Percentiles rank a stretch among this genome's conserved stretches.
Evolutionary conservation across 2,329 filamentous ascomycete species (phyloP).

Genomic region (Phoma sp.): DNA sequence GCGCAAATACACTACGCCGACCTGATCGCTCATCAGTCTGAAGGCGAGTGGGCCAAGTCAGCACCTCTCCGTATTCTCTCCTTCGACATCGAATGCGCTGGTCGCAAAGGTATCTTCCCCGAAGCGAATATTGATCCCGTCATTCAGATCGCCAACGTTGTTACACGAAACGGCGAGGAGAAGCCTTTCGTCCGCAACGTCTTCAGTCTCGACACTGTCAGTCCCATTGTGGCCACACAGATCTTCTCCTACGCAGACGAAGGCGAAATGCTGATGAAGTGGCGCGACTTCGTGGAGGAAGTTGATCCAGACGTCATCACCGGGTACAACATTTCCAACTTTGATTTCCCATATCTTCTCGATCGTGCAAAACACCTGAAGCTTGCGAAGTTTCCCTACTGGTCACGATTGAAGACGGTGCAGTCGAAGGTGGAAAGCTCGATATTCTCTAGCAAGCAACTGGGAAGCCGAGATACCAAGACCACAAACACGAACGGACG

Average conservation of each 20-base stretch:
- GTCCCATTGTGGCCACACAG: constrained; percentile 92
- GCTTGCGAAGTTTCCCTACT: constrained; percentile 79
- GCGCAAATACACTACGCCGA: constrained; percentile 82
- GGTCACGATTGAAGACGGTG: constrained; percentile 77
- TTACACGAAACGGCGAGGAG: constrained; percentile 91
- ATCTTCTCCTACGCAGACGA: constrained; percentile 84
- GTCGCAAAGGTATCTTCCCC: constrained; percentile 95
- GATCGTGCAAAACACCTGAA: constrained; percentile 87
- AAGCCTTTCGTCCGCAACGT: constrained; percentile 97
- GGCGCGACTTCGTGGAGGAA: constrained; percentile 87
- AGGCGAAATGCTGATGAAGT: constrained; percentile 87
- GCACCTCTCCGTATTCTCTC: constrained; percentile 90
- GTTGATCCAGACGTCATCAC: constrained; percentile 98
- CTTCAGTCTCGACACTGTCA: constrained; percentile 92
- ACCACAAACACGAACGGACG: constrained; percentile 93
- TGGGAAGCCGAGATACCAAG: constrained; percentile 95
- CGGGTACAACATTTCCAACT: constrained; percentile 98
- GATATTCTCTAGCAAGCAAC: constrained; percentile 96
- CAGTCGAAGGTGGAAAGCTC: constrained; percentile 76
- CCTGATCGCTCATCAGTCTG: constrained; percentile 83
- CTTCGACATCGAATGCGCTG: constrained; percentile 98
- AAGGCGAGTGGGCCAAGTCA: constrained; percentile 98
- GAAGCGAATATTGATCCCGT: constrained; percentile 91
- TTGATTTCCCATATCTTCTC: constrained; percentile 95
- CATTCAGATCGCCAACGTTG: constrained; percentile 97